Evolutionary conservation across 2,329 filamentous ascomycete species (phyloP).

Genomic region (Boeremia exigua): DNA sequence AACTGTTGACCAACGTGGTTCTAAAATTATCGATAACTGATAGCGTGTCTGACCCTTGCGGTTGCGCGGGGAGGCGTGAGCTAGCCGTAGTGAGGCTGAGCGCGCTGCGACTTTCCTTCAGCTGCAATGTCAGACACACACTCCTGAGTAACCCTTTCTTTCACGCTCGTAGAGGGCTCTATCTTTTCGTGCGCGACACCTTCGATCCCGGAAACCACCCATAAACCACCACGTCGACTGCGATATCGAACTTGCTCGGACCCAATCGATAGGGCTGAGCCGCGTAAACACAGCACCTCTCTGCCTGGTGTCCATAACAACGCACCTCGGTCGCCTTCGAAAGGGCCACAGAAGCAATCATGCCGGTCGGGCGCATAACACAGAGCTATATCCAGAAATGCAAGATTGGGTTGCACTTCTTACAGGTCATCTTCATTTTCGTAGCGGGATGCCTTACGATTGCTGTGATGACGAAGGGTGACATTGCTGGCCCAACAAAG

Average conservation of each 20-base stretch:
- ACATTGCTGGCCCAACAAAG: conserved; percentile 61
- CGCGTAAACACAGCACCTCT: conserved; percentile 16
- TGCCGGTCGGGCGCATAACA: conserved; percentile 47
- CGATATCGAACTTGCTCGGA: neutral
- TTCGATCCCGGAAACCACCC: too few species aligned
- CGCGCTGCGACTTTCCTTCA: conserved; percentile 10
- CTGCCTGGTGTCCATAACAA: conserved; percentile 13
- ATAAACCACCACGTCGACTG: conserved; percentile 1
- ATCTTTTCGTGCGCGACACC: neutral
- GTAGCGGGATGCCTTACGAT: conserved; percentile 64
- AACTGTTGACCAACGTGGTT: conserved; percentile 19
- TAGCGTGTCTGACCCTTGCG: conserved; percentile 4
- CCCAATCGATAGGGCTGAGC: conserved; percentile 8
- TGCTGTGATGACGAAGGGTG: conserved; percentile 63
- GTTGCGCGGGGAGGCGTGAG: conserved; percentile 17
- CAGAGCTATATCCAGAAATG: conserved; percentile 59
- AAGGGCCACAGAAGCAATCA: conserved; percentile 24
- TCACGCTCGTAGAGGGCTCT: neutral
- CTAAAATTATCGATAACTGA: conserved; percentile 19
- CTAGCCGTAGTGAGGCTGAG: conserved; percentile 19
- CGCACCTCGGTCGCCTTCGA: conserved; percentile 6
- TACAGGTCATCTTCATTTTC: conserved; percentile 64
- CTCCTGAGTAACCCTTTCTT: conserved; percentile 4
- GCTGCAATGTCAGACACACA: conserved; percentile 13
- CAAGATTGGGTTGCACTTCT: conserved; percentile 62